Base-by-base conservation (phyloP, 768 basidiomycete species). In the Boletellus sp. region DNA sequence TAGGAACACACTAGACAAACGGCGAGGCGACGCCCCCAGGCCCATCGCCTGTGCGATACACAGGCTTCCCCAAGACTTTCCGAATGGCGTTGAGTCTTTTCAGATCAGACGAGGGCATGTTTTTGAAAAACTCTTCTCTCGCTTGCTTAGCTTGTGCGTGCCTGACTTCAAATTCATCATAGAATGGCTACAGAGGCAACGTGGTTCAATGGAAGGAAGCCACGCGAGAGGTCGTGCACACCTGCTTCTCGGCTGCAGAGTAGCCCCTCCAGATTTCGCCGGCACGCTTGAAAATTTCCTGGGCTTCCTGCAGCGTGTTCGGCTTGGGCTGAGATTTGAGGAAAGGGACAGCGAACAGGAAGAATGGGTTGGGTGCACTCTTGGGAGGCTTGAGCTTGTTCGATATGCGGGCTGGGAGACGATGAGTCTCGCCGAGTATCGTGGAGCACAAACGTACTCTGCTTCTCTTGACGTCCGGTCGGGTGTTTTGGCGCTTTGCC, bases 211-310 rank as follows among this genome's bases (percentile, higher is more conserved):
- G 17, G 6, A 12, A 38, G n/a, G 9, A 32, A 17, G 4, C 23
- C 6, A 28, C 3, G 23, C 1, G 22, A 32, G 33, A 24, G n/a
- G 45, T 3, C 12, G 49, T 20, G 47, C 63, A 20, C 31, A 73
- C 74, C 56, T 73, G 57, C 45, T 68, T 75, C 49, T 76, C 69
- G 4, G 47, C 55, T 11, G 56, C 58, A 5, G 72, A 51, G n/a
- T 74, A 51, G 4, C 41, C 51, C 1, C 41, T 60, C 75, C 74
- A 76, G 4, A 51, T 45, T 32, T 48, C 52, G 10, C 50, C 53
- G 7, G 66, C 60, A 17, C 62, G 51, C 48, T 49, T 68, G 13
- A 60, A n/a, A 2, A 56, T 2, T 11, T 45, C 50, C 6, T 48
- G 47, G 1, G 10, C 33, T 0, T 51, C 51, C 10, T 22, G 16